These are phyloP conservation scores for Lanmaoa pseudosensibilis DNA, from an alignment of 768 basidiomycete species.

Conservation along the genomic window DNA sequence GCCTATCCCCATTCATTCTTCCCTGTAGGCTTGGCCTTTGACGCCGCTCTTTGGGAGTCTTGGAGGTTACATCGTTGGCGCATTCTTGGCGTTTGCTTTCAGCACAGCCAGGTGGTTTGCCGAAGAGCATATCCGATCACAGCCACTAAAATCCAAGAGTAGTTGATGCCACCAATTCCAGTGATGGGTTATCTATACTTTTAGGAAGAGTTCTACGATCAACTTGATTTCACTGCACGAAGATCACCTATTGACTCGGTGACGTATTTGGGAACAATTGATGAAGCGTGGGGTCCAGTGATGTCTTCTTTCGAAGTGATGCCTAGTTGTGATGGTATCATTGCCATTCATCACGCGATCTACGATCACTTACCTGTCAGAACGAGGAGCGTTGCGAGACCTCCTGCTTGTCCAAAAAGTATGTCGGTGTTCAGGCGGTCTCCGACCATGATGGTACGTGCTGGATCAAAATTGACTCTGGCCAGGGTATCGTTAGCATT, in stretches of 20 bases:
- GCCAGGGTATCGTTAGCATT: slow-evolving; percentile 9
- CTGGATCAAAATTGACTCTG: slow-evolving; percentile 85
- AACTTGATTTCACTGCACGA: slow-evolving; percentile 35
- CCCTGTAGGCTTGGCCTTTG: slow-evolving; percentile 78
- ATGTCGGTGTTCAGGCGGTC: slow-evolving; percentile 97
- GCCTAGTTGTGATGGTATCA: slow-evolving; percentile 43
- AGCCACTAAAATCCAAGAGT: slow-evolving; percentile 23
- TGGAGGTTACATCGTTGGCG: slow-evolving; percentile 62
- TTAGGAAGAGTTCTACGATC: slow-evolving; percentile 12
- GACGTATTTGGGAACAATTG: slow-evolving; percentile 79
- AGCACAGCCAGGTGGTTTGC: slow-evolving; percentile 42
- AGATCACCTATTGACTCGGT: slow-evolving; percentile 83
- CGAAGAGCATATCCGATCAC: slow-evolving; percentile 36
- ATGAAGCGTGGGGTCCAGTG: slow-evolving; percentile 65
- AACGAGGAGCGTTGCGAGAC: slow-evolving; percentile 85
- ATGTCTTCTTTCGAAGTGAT: slow-evolving; percentile 76
- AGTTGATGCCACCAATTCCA: slow-evolving; percentile 14
- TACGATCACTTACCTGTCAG: slow-evolving; percentile 65
- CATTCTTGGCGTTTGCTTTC: slow-evolving; percentile 52
- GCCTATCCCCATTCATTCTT: not conserved
- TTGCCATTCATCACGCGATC: not conserved
- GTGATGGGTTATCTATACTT: slow-evolving; percentile 2
- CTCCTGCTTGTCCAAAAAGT: slow-evolving; percentile 84
- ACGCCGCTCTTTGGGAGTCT: slow-evolving; percentile 74
- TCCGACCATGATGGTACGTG: slow-evolving; percentile 90